Base-by-base conservation (phyloP, 1,284 basidiomycete species). In the Naganishia sp. region DNA sequence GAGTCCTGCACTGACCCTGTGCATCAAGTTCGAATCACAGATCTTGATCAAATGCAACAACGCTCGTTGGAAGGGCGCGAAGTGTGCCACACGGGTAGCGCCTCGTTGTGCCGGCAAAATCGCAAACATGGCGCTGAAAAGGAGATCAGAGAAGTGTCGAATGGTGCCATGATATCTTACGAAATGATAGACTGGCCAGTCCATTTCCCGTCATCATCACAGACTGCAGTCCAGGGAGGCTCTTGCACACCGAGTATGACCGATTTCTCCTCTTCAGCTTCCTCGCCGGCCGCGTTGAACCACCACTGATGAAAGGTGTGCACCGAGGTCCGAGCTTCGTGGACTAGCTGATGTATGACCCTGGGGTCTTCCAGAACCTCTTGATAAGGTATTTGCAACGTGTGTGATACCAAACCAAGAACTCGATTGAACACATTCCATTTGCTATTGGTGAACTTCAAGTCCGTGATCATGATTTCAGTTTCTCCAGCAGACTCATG, bases 351-450 rank as follows among this genome's bases (percentile, higher is more conserved):
- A 28, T 52, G 18, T 6, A 44, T 36, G 42, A 49, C 23, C 1
- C 59, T 48, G 21, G 59, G 48, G 16, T 44, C 23, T 50, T 61
- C 33, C 23, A 61, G 36, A 1, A 61, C 48, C 16, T 44, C 48
- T 25, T 52, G 23, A 48, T 48, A 61, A 28, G 59, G 48, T 18
- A 61, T 52, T n/a, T 52, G 36, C 2, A 52, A 9, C 15, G 36
- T 28, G 28, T 52, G 33, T n/a, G 59, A 61, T 4, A 61, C 33
- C 5, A 61, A 48, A 28, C 59, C 59, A 11, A 61, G 21, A 6
- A 61, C 59, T 2, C 59, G 48, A 28, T 61, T 61, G 18, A 52
- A 52, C 18, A 61, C 46, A 11, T 61, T 61, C 59, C 59, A 61
- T 25, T 52, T 52, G 39, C 59, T 61, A 21, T 52, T 39, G 36